A percentile compares a stretch with the other conserved stretches of the same genome.
Evolutionary conservation across 345 rosid species (phyloP).

Genomic region (Eucalyptus sp.): DNA sequence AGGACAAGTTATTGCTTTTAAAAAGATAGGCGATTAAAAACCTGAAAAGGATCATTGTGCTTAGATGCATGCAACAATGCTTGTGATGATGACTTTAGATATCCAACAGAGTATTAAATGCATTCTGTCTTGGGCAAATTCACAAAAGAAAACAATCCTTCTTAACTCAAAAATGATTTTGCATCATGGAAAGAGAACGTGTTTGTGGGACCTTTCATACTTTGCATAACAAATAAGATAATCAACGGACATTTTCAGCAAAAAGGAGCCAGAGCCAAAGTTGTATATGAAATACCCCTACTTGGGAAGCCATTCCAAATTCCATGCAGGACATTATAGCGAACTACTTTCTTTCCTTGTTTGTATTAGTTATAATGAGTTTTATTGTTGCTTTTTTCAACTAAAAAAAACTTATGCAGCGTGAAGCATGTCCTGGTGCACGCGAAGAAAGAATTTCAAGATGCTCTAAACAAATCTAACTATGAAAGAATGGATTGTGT

Average conservation of each 20-base stretch:
- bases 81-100: not conserved
- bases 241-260: not conserved
- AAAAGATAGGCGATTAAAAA: not conserved
- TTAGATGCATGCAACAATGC: not conserved
- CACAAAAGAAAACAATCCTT: not conserved
- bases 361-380: not conserved
- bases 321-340: not conserved
- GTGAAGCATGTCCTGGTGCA: slow-evolving; percentile 57
- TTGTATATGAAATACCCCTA: not conserved
- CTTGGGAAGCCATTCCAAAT: not conserved
- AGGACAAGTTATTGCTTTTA: not conserved
- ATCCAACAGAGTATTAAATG: not conserved
- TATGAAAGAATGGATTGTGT: slow-evolving; percentile 40
- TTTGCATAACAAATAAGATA: not conserved
- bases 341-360: not conserved
- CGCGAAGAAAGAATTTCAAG: slow-evolving; percentile 64
- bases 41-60: not conserved
- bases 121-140: not conserved
- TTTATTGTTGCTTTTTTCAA: not conserved
- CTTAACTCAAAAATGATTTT: not conserved
- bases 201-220: not conserved
- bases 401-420: slow-evolving; percentile 28
- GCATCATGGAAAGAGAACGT: not conserved
- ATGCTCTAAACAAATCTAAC: slow-evolving; percentile 40
- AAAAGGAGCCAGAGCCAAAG: not conserved